Base-by-base conservation (phyloP, 805 yeast genomes). In the Saccharomycopsis sp. region DNA sequence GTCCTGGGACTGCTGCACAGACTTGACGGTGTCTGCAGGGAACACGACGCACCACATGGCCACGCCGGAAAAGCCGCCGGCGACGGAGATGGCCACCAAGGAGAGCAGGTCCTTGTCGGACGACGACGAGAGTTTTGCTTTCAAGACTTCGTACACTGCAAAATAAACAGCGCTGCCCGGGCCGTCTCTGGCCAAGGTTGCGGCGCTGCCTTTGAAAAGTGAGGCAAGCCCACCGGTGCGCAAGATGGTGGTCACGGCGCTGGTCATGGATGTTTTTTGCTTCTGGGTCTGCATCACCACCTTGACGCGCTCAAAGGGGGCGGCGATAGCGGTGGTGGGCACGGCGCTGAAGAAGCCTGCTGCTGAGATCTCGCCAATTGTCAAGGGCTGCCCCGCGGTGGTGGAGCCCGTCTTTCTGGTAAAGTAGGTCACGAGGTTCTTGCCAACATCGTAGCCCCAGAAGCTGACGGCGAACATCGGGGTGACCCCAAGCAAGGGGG, bases 391-490 rank as follows among this genome's bases (percentile, higher is more conserved):
- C 17, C 60, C 52, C 22, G 64, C 61, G 3, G 56, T 50, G 5
- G 58, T 51, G 10, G 45, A 33, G n/a, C n/a, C n/a, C n/a, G n/a
- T n/a, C n/a, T n/a, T n/a, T n/a, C n/a, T n/a, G n/a, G n/a, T n/a
- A 10, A 54, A 61, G 3, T 60, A 50, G 1, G 72, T 52, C 2
- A 88, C 94, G 2, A 89, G 44, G 48, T 75, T 75, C 63, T 86
- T 87, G 48, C 97, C 97, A 39, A 85, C 68, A 56, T 87, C 96
- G 61, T 92, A 89, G 55, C 97, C 97, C 97, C 98, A 89, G 65
- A 89, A 89, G 2, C 95, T 82, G 18, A 92, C 92, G 2, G 97
- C 97, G 67, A 92, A 92, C 84, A 89, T 92, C 21, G 98, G 98
- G 0, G 97, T 92, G 17, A 89, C 96, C 18, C 98, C 98, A n/a